phyloP scores from a whole-genome alignment of 2,329 filamentous ascomycete species.

The Exutisphaerella laricina region DNA sequence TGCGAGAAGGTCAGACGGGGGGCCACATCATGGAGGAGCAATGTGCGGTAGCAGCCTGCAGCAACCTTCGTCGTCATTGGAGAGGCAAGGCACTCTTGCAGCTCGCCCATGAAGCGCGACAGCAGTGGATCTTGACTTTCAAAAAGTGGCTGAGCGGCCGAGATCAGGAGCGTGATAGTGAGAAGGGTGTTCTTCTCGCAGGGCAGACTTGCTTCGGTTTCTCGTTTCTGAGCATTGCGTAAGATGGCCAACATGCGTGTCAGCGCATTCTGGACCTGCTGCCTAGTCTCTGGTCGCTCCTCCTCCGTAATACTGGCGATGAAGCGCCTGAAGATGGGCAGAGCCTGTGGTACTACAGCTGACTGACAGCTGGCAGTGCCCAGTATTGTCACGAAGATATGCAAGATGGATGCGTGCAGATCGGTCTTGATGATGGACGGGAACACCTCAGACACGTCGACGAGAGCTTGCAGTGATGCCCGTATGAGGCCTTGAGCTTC shows the following conservation, averaged over 20 bases:
- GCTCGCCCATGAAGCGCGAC: slow-evolving; percentile 67
- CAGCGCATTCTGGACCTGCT: slow-evolving; percentile 75
- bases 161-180: slow-evolving; percentile 82
- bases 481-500: slow-evolving; percentile 77
- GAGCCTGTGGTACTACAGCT: slow-evolving; percentile 78
- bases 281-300: slow-evolving; percentile 45
- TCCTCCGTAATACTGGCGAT: slow-evolving; percentile 63
- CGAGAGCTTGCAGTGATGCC: slow-evolving; percentile 76
- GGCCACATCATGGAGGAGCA: slow-evolving; percentile 71
- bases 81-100: slow-evolving; percentile 76
- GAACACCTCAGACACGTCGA: slow-evolving; percentile 92
- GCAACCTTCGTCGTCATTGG: slow-evolving; percentile 84
- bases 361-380: slow-evolving; percentile 83
- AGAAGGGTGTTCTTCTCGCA: slow-evolving; percentile 93
- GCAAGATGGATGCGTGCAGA: slow-evolving; percentile 89
- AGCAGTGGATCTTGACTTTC: slow-evolving; percentile 67
- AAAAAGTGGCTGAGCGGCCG: slow-evolving; percentile 58
- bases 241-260: slow-evolving; percentile 78
- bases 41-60: slow-evolving; percentile 79
- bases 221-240: slow-evolving; percentile 67
- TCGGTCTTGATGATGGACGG: slow-evolving; percentile 95
- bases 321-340: slow-evolving; percentile 90
- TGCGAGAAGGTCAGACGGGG: slow-evolving; percentile 61
- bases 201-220: slow-evolving; percentile 68
- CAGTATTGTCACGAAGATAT: slow-evolving; percentile 92